A percentile compares a stretch with the other conserved stretches of the same genome.
Conservation (phyloP, 306 rosid genomes). For the Corylus heterophylla region DNA sequence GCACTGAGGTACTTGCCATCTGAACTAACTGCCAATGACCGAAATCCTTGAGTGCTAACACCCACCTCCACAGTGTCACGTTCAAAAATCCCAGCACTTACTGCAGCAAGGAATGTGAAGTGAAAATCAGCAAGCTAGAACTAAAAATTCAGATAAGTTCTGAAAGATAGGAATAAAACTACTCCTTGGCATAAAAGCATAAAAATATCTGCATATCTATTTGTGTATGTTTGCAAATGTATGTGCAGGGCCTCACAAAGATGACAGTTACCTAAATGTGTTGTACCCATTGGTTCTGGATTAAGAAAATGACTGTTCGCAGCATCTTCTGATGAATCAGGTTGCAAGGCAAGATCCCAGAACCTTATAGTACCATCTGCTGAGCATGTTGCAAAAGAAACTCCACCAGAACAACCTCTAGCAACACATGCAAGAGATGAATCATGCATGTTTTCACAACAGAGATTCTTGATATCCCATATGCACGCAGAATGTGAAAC, state of each 20-base stretch:
- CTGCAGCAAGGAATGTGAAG: slow-evolving; percentile 44
- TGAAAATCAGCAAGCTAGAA: slow-evolving; percentile 20
- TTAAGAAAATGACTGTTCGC: slow-evolving; percentile 29
- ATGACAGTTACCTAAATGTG: slow-evolving; percentile 51
- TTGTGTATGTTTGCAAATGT: slow-evolving; percentile 3
- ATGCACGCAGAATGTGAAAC: slow-evolving; percentile 82
- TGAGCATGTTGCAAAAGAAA: slow-evolving; percentile 83
- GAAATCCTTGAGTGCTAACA: slow-evolving; percentile 52
- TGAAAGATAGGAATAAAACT: not conserved
- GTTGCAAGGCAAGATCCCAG: slow-evolving; percentile 78
- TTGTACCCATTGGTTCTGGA: slow-evolving; percentile 39
- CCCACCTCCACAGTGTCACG: slow-evolving; percentile 60
- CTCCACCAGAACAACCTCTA: slow-evolving; percentile 78
- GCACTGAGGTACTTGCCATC: slow-evolving; percentile 78
- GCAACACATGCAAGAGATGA: slow-evolving; percentile 76
- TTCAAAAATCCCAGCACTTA: slow-evolving; percentile 63
- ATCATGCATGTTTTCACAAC: slow-evolving; percentile 76
- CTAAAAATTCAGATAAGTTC: slow-evolving; percentile 6
- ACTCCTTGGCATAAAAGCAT: not conserved
- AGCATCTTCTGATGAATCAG: slow-evolving; percentile 38
- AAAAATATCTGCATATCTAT: not conserved
- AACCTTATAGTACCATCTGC: slow-evolving; percentile 74
- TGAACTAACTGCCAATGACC: slow-evolving; percentile 75
- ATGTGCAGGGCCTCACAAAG: slow-evolving; percentile 8
- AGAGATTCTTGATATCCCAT: slow-evolving; percentile 82